Conservation (phyloP, 805 yeast genomes). For the Vanderwaltozyma verrucispora region DNA sequence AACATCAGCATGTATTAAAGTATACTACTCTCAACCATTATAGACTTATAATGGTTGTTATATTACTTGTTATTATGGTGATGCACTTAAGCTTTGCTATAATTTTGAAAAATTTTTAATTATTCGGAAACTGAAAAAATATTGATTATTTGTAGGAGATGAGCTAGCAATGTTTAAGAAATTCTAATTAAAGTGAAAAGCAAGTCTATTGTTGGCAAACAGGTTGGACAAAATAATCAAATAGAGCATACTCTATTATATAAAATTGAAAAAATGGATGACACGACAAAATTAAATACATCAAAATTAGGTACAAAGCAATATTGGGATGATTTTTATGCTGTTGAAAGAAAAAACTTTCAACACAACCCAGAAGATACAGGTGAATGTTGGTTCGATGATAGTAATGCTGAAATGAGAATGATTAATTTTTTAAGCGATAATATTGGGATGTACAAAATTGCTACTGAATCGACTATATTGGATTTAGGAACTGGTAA, state of each 20-base stretch:
- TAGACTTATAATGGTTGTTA: no score
- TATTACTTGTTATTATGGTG: no score
- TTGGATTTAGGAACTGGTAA: constrained; percentile 94
- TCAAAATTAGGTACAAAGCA: constrained; percentile 81
- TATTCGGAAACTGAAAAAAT: neutral
- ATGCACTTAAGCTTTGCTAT: neutral
- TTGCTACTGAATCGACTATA: constrained; percentile 31
- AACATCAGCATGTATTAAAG: no score
- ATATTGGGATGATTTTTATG: constrained; percentile 88
- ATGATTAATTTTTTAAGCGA: constrained; percentile 64
- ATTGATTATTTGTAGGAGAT: no score
- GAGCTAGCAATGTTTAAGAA: no score
- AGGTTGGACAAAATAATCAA: no score
- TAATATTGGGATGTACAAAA: constrained; percentile 31
- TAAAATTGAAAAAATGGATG: constrained; percentile 22
- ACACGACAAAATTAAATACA: constrained; percentile 44
- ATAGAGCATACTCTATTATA: no score
- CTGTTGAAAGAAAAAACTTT: constrained; percentile 62
- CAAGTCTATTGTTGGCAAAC: no score
- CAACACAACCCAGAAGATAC: constrained; percentile 66
- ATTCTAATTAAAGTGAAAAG: no score
- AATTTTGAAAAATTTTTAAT: neutral
- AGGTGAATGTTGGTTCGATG: constrained; percentile 96
- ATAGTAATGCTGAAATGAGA: constrained; percentile 81
- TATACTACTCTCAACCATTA: no score